Base-by-base conservation (phyloP, 192 early-diverging fungal species). In the Blastocladiella britannica region DNA sequence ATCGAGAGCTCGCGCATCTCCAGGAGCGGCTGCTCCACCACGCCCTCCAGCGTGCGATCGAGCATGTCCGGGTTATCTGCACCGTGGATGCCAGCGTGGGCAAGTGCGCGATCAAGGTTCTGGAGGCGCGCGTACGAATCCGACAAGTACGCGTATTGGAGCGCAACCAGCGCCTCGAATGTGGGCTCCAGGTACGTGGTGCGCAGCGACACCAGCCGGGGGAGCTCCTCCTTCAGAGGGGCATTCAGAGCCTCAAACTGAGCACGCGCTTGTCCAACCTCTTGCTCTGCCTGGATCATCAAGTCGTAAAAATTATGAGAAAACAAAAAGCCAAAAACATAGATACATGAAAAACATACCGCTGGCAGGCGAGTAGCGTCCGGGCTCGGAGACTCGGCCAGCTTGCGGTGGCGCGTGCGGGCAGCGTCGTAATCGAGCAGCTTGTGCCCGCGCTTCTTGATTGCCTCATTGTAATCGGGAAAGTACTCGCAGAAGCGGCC, bases 101-200 rank as follows among this genome's bases (percentile, higher is more conserved):
- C 72, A 24, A 23, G 25, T 81, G 82, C 58, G 37, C 77, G 64
- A 31, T 79, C 62, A 4, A 89, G 65, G 3, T 67, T 60, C 56
- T 85, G 80, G 61, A 97, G 73, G 58, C 79, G 76, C 26, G 82
- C 73, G 55, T 81, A 80, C 53, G 86, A 86, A 37, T 80, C 76
- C 64, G 84, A 85, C 56, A 87, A 85, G 72, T 96, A 96, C 58
- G 78, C 74, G n/a, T 93, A 65, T 65, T 99, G 93, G 18, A 83
- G 76, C 70, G 93, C 91, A 55, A 95, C 85, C 26, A 99, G 70
- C 7, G 92, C 93, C 63, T 95, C 92, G 62, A 99, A 93, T 23
- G 87, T 88, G 2, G 95, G 95, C 26, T 96, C 89, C 52, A 95
- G 67, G 59, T 91, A 91, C 4, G 87, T 84, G 0, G 95, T 83